Conservation (phyloP, 2,329 filamentous ascomycete genomes). For the Malbranchea cinnamomea region DNA sequence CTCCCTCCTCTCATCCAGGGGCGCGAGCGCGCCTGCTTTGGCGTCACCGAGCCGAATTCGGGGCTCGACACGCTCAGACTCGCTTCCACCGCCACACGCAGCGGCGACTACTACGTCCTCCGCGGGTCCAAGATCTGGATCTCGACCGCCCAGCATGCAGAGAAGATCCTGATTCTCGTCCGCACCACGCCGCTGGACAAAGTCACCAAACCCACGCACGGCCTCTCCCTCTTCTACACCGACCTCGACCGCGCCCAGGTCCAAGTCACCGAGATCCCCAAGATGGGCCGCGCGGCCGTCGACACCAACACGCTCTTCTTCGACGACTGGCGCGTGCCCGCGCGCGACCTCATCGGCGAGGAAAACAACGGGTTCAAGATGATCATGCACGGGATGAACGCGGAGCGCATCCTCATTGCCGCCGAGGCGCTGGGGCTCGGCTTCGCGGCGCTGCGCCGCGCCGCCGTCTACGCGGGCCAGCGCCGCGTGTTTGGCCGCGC, state of each 20-base stretch:
- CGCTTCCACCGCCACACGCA: constrained; percentile 66
- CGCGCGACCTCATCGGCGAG: constrained; percentile 24
- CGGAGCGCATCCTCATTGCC: constrained; percentile 23
- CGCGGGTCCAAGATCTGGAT: constrained; percentile 89
- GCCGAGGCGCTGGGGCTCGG: constrained; percentile 31
- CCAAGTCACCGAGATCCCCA: constrained; percentile 29
- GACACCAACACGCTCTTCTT: constrained; percentile 32
- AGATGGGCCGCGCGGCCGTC: constrained; percentile 32
- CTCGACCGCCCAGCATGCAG: constrained; percentile 30
- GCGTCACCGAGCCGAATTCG: constrained; percentile 82
- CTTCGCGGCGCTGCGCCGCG: constrained; percentile 29
- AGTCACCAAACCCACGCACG: constrained; percentile 28
- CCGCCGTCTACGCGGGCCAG: constrained; percentile 33
- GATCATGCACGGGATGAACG: constrained; percentile 27
- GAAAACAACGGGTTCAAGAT: constrained; percentile 33
- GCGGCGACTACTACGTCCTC: constrained; percentile 49
- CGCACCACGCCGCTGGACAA: constrained; percentile 28
- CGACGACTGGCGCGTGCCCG: constrained; percentile 29
- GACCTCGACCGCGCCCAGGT: constrained; percentile 24
- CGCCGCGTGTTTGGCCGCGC: constrained; percentile 39
- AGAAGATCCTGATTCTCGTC: constrained; percentile 30
- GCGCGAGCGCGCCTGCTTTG: constrained; percentile 70
- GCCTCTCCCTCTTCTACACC: constrained; percentile 33
- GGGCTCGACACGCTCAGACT: constrained; percentile 65
- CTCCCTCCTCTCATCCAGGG: constrained; percentile 69